Evolutionary conservation across 148 eudicot genomes (phyloP).

Genomic region (Suaeda aralocaspica): DNA sequence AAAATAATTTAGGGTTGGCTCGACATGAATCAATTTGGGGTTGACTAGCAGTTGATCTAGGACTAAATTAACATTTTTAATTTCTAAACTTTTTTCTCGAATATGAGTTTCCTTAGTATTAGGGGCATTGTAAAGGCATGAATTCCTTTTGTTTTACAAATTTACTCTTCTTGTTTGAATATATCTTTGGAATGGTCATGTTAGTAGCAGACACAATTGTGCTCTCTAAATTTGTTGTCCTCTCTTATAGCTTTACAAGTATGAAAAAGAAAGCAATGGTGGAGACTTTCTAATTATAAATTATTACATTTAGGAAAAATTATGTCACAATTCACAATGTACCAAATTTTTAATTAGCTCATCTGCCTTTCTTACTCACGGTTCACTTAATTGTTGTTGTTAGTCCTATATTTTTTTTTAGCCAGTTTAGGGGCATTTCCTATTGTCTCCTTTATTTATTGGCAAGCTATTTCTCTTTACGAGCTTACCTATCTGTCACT

Average conservation of each 20-base stretch:
- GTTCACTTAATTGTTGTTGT: not conserved
- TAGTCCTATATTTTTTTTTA: not conserved
- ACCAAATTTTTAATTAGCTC: not conserved
- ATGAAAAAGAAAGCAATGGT: not conserved
- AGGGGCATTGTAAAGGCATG: not conserved
- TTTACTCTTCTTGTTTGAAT: not conserved
- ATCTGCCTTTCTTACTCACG: not conserved
- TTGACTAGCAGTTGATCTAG: not conserved
- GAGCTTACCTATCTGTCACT: conserved; percentile 1
- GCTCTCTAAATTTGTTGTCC: not conserved
- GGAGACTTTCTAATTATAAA: not conserved
- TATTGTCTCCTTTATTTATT: not conserved
- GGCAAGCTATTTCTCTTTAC: not conserved
- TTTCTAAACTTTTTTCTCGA: not conserved
- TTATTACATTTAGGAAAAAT: not conserved
- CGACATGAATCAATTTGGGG: too few relatives aligned
- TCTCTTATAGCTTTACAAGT: not conserved
- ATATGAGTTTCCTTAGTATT: conserved; percentile 1
- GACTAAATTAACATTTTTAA: not conserved
- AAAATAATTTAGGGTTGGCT: too few relatives aligned
- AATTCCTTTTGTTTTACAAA: not conserved
- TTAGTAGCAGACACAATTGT: not conserved
- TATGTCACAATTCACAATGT: not conserved
- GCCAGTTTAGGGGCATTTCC: not conserved
- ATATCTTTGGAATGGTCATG: not conserved